Evolutionary conservation across 2,329 filamentous ascomycete genomes (phyloP).

Genomic region (Diaporthe australafricana): DNA sequence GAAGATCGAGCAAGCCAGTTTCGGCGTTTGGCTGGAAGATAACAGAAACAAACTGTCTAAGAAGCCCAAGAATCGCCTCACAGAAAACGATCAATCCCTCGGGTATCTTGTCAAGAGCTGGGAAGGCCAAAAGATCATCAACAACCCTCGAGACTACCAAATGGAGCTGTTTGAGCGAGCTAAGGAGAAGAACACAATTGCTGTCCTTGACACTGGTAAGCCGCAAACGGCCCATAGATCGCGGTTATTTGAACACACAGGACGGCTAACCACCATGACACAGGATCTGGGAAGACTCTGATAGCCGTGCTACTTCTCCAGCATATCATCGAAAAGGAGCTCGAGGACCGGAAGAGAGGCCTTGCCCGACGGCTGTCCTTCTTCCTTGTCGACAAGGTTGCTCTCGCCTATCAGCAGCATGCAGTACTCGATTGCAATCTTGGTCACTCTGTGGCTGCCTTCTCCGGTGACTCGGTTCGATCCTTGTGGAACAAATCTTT

Average conservation of each 20-base stretch:
- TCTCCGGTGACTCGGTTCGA: slow-evolving; percentile 78
- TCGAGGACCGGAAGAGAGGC: slow-evolving; percentile 74
- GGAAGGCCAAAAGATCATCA: slow-evolving; percentile 69
- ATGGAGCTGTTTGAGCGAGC: slow-evolving; percentile 90
- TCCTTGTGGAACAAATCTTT: slow-evolving; percentile 54
- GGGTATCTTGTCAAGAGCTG: slow-evolving; percentile 49
- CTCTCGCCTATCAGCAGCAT: slow-evolving; percentile 90
- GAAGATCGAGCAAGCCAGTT: slow-evolving; percentile 61
- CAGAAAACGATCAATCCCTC: slow-evolving; percentile 46
- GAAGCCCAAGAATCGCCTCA: slow-evolving; percentile 41
- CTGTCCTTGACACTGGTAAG: slow-evolving; percentile 88
- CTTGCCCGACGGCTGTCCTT: slow-evolving; percentile 77
- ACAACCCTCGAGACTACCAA: slow-evolving; percentile 89
- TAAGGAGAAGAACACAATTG: slow-evolving; percentile 87
- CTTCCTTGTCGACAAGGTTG: slow-evolving; percentile 91
- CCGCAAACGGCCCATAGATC: slow-evolving; percentile 7
- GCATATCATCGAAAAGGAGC: slow-evolving; percentile 80
- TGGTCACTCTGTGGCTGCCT: slow-evolving; percentile 77
- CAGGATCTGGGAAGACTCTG: slow-evolving; percentile 93
- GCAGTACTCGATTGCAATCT: slow-evolving; percentile 85
- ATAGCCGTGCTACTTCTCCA: slow-evolving; percentile 89
- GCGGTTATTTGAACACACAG: neutral
- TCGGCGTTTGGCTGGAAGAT: slow-evolving; percentile 56
- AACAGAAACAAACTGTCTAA: slow-evolving; percentile 52
- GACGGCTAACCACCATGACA: slow-evolving; percentile 35